Base-by-base conservation (phyloP, 495 filamentous ascomycete genomes). In the Neurospora sp. region DNA sequence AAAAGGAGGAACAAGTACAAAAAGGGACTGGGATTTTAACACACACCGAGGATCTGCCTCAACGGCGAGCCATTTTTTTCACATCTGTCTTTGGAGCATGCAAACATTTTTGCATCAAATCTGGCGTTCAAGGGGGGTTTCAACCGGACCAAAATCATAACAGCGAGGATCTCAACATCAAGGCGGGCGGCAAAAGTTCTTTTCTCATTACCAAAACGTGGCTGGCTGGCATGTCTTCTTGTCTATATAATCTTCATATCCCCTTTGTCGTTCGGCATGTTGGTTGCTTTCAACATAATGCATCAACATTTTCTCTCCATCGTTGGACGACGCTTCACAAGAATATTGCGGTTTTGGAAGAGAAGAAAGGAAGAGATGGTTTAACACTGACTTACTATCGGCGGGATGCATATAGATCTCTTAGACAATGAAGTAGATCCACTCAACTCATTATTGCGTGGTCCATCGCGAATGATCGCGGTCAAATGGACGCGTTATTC, bases 111-210 rank as follows among this genome's bases (percentile, higher is more conserved):
- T 69, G 59, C 20, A 22, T 38, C 40, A 41, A 8, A 40, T 38
- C 31, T 41, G 39, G 68, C 37, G 42, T 39, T 16, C 31, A 37
- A 69, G 31, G 31, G 70, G 38, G 42, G 73, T 39, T 71, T 48
- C 72, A 69, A 44, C 61, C 59, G 65, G 41, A 41, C 44, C 69
- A 48, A 38, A 48, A 69, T 69, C 70, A 68, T 53, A 68, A 72
- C 35, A 72, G 72, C 71, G 72, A 70, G 73, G 78, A 78, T 77
- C 75, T 79, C 78, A 79, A 79, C 78, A 79, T 78, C 78, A 75
- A 70, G 76, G 77, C 68, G 22, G 53, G 53, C 53, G 53, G 27
- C 27, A 3, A 35, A 35, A 65, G 35, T 35, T 27, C 31, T 5
- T 3, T 31, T 7, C 35, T 65, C 22, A 35, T 16, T n/a, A 44